Base-by-base conservation (phyloP, 2,329 filamentous ascomycete species). In the Fusarium setosum region DNA sequence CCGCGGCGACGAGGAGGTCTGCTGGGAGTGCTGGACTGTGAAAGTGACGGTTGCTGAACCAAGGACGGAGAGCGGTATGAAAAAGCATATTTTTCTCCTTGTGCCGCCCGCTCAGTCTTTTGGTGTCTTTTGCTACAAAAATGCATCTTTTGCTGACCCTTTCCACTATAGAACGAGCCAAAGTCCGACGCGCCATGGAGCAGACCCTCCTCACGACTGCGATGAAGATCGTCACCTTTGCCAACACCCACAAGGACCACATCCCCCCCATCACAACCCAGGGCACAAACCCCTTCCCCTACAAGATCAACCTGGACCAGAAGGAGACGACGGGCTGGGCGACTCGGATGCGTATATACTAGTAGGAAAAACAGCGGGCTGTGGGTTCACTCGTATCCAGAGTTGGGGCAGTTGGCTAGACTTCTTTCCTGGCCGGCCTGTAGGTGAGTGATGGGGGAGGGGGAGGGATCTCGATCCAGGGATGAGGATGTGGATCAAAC, bases 201-300 rank as follows among this genome's bases (percentile, higher is more conserved):
- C 92, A 93, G 63, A 96, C 93, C 40, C 88, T 99, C 54, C 88
- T 94, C 66, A 92, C 93, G 63, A 92, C 94, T 7, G 92, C 92
- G 59, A 88, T 97, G 83, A 97, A 97, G 80, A 95, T 97, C 72
- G 88, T 97, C 70, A 90, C 89, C 63, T 91, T 92, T 53, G 94
- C 93, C 72, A 97, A 97, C 79, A 83, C 88, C 50, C 92, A 97
- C 79, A 97, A 96, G 77, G 93, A 96, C 73, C 96, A 98, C 78
- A 98, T 99, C 68, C 96, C 96, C 2, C 96, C 95, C 49, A 98
- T 98, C 72, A 97, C 94, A 67, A 97, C 94, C 9, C 96, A 94
- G 20, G 94, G 90, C 74, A 93, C 92, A 45, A 98, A 98, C 76
- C 95, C 96, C 0, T 99, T 98, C 74, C 95, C 95, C 1, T 98